Conservation (phyloP, 2,329 filamentous ascomycete species). For the Beauveria sp. region DNA sequence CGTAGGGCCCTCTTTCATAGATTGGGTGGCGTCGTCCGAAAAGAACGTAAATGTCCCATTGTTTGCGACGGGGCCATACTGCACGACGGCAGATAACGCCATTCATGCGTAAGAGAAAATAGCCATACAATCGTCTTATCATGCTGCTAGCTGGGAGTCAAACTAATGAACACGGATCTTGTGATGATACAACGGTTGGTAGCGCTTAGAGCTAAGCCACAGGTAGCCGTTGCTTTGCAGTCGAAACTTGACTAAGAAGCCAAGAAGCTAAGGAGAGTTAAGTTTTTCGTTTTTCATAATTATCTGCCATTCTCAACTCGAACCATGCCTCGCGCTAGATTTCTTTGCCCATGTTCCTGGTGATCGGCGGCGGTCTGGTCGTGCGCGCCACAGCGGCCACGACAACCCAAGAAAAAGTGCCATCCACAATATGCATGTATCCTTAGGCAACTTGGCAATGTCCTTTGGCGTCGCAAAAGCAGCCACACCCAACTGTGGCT, state of each 20-base stretch:
- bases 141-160: background rate
- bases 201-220: too few species aligned
- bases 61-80: constrained; percentile 2
- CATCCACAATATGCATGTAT: background rate
- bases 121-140: background rate
- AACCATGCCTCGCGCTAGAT: background rate
- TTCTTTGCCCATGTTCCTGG: background rate
- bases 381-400: background rate
- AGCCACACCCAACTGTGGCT: constrained; percentile 7
- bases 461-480: background rate
- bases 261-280: background rate
- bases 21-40: background rate
- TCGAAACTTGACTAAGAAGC: background rate
- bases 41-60: background rate
- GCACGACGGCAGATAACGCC: background rate
- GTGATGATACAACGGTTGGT: constrained; percentile 1
- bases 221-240: too few species aligned
- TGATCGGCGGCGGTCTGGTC: constrained; percentile 2
- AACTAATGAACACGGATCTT: background rate
- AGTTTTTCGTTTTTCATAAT: background rate
- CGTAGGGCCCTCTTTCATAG: background rate
- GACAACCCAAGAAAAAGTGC: background rate
- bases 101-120: background rate
- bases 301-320: background rate
- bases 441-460: background rate